Evolutionary conservation across 2,329 filamentous ascomycete species (phyloP), one percentile per base, ranked within the genome.

Genomic region (Sporothrix humicola): DNA sequence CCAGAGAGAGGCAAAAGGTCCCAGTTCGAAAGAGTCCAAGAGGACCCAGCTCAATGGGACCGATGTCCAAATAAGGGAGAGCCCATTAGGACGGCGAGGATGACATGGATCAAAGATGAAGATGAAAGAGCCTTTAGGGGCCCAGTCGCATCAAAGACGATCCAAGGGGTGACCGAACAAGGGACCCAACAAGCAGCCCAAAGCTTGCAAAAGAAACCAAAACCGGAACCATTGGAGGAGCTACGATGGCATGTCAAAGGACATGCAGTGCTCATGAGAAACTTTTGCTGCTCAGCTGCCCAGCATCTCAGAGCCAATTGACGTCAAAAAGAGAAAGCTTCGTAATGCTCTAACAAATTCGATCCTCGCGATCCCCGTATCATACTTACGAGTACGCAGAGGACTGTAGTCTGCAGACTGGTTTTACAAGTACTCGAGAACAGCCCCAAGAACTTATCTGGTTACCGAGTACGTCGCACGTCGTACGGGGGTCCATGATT

Each of bases 301-400:
- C 54, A 7, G 7, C 13, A 26, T 23, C 23, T 4, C 31, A 17
- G 2, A 48, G 10, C 12, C 46, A 48, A 58, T n/a, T 17, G 17
- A 61, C 17, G 58, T 61, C 3, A 23, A 65, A 46, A 23, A 9
- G 26, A 17, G 42, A 26, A 23, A 65, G 42, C 58, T 5, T 10
- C 26, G 58, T n/a, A 10, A 44, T 44, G 20, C 37, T 42, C 59
- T 23, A 46, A 63, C 17, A 63, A n/a, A 37, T 42, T 15, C 26
- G 17, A 13, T 13, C 20, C 37, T 26, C 7, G 37, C n/a, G 37
- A 63, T 46, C 37, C 10, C 15, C 37, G 37, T 23, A 65, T 65
- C 42, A 63, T 44, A 65, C n/a, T 46, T 65, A 42, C 2, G 46
- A 37, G 5, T 69, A 69, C 65, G 65, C 65, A 23, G 59, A 65